Evolutionary conservation across 2,329 filamentous ascomycete genomes (phyloP).

Genomic region (Hypoxylon sp.): DNA sequence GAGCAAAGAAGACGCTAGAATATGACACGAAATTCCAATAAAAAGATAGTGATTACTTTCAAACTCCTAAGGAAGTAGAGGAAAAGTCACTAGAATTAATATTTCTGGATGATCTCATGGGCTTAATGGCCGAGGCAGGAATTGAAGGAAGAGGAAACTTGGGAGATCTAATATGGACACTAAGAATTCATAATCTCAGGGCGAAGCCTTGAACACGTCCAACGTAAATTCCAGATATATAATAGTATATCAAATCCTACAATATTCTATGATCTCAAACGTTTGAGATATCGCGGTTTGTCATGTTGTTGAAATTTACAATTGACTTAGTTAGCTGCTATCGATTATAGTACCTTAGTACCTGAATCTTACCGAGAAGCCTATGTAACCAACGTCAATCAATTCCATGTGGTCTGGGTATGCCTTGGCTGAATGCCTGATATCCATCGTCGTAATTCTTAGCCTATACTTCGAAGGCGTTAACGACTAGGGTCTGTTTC

Average conservation of each 20-base stretch:
- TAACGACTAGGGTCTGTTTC: background rate
- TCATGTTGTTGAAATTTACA: background rate
- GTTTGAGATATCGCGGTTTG: background rate
- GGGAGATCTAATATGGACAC: background rate
- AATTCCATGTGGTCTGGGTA: background rate
- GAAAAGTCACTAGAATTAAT: background rate
- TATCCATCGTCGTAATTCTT: slow-evolving; percentile 6
- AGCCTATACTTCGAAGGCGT: background rate
- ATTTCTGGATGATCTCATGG: background rate
- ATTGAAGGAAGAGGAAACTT: background rate
- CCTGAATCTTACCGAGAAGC: background rate
- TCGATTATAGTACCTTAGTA: background rate
- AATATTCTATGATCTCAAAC: background rate
- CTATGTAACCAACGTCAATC: background rate
- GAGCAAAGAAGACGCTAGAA: background rate
- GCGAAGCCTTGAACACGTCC: too few species aligned
- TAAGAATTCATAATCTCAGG: background rate
- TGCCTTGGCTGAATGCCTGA: slow-evolving; percentile 12
- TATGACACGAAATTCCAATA: background rate
- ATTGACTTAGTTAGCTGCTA: background rate
- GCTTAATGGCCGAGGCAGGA: background rate
- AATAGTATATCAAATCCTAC: background rate
- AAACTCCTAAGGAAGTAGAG: background rate
- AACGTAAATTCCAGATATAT: background rate
- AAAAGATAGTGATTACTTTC: background rate